Conservation (phyloP, 1,139 yeast genomes). For the Candida albicans region DNA sequence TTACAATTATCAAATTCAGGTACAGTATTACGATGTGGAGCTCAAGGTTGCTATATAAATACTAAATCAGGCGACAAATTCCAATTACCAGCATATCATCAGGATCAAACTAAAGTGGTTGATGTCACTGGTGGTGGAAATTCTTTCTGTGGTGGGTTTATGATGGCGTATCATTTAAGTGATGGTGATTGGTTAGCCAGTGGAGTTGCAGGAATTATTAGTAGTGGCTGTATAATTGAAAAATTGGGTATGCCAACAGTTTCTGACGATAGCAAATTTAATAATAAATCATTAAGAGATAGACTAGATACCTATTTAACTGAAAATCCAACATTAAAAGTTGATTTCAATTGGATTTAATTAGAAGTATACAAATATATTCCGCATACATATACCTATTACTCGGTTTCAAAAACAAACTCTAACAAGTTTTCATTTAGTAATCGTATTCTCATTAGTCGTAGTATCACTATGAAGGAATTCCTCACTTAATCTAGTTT, state of each 20-base stretch:
- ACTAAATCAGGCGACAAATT: constrained; percentile 13
- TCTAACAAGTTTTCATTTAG: not conserved
- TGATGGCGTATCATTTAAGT: constrained; percentile 55
- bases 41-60: constrained; percentile 53
- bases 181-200: constrained; percentile 52
- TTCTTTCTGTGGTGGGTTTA: constrained; percentile 79
- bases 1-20: constrained; percentile 44
- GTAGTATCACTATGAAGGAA: not conserved
- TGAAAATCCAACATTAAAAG: constrained; percentile 10
- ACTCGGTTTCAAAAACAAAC: too few species aligned
- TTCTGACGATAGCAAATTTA: constrained; percentile 45
- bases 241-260: constrained; percentile 67
- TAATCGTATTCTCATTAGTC: not conserved
- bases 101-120: constrained; percentile 48
- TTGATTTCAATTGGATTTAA: constrained; percentile 7
- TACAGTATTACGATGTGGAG: constrained; percentile 69
- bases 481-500: constrained; percentile 1
- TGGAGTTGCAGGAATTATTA: constrained; percentile 69
- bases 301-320: constrained; percentile 30
- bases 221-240: constrained; percentile 79
- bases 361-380: too few species aligned
- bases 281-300: constrained; percentile 39
- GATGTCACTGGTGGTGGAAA: constrained; percentile 98
- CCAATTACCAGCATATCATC: constrained; percentile 77
- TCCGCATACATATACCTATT: not conserved